Evolutionary conservation across 495 filamentous ascomycete species (phyloP).

Genomic region (Gamarada debralockiae): DNA sequence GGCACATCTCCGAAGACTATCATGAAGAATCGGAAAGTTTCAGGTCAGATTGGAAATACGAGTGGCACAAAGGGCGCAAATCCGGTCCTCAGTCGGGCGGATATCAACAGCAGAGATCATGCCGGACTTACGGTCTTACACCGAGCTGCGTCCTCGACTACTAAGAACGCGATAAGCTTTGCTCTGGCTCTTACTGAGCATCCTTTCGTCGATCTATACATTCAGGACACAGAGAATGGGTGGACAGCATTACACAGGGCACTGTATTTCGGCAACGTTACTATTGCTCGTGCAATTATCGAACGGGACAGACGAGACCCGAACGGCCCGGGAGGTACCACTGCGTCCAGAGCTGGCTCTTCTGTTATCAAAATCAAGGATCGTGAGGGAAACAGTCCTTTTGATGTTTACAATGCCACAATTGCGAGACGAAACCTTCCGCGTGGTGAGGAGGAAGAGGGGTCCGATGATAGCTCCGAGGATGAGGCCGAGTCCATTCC

Average conservation of each 20-base stretch:
- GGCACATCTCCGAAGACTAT: conserved; percentile 42
- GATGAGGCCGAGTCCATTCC: conserved; percentile 20
- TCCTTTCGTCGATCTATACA: conserved; percentile 79
- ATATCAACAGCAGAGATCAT: conserved; percentile 79
- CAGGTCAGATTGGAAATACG: conserved; percentile 26
- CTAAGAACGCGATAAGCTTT: conserved; percentile 62
- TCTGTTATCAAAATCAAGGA: conserved; percentile 93
- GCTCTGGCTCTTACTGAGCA: conserved; percentile 74
- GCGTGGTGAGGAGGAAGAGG: conserved; percentile 20
- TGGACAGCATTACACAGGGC: conserved; percentile 95
- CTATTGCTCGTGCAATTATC: conserved; percentile 77
- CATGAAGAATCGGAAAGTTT: conserved; percentile 41
- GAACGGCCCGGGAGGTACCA: conserved; percentile 40
- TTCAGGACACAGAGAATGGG: conserved; percentile 85
- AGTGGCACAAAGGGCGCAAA: conserved; percentile 10
- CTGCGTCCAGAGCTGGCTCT: conserved; percentile 35
- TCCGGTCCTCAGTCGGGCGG: conserved; percentile 32
- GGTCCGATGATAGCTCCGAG: conserved; percentile 37
- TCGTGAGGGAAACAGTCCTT: conserved; percentile 88
- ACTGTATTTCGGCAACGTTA: conserved; percentile 87
- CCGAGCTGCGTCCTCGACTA: conserved; percentile 71
- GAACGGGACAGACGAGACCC: conserved; percentile 67
- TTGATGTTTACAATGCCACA: conserved; percentile 83
- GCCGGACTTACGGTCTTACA: conserved; percentile 80
- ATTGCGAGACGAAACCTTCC: conserved; percentile 58